Evolutionary conservation across 176 grass and related monocot genomes (phyloP).

Genomic region (Saccharum officinarum): DNA sequence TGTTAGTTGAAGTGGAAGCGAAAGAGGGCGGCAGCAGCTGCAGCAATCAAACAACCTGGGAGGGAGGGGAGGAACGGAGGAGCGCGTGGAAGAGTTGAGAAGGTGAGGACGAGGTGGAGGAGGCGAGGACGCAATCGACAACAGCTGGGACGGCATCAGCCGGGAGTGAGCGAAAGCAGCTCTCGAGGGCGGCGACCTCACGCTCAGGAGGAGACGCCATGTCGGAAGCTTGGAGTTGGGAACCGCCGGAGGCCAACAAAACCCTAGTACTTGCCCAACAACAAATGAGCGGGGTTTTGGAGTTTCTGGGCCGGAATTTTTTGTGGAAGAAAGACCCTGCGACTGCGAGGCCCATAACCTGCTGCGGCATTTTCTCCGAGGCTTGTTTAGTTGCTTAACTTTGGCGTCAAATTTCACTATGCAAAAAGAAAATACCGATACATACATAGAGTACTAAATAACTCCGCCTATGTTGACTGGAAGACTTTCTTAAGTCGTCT

Average conservation of each 20-base stretch:
- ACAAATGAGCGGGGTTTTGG: background rate
- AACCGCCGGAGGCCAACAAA: background rate
- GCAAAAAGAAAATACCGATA: no score
- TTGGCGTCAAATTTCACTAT: no score
- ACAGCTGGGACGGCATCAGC: slow-evolving; percentile 53
- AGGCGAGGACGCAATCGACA: slow-evolving; percentile 78
- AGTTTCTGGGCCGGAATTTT: background rate
- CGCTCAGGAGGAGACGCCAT: slow-evolving; percentile 14
- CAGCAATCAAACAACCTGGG: slow-evolving; percentile 28
- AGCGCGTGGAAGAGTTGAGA: slow-evolving; percentile 68
- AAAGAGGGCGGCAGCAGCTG: background rate
- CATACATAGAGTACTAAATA: no score
- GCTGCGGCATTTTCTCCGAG: background rate
- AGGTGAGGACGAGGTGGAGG: slow-evolving; percentile 45
- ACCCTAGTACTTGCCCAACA: background rate
- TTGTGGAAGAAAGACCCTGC: background rate
- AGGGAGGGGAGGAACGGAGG: slow-evolving; percentile 45
- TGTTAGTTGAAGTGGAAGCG: background rate
- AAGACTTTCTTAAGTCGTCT: no score
- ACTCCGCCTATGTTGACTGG: no score
- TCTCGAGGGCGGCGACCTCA: slow-evolving; percentile 57
- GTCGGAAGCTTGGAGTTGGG: background rate
- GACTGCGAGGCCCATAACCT: background rate
- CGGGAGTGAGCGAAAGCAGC: slow-evolving; percentile 57
- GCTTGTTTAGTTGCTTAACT: no score